Conservation (phyloP, 2,329 filamentous ascomycete species). For the Aureobasidium vineae region DNA sequence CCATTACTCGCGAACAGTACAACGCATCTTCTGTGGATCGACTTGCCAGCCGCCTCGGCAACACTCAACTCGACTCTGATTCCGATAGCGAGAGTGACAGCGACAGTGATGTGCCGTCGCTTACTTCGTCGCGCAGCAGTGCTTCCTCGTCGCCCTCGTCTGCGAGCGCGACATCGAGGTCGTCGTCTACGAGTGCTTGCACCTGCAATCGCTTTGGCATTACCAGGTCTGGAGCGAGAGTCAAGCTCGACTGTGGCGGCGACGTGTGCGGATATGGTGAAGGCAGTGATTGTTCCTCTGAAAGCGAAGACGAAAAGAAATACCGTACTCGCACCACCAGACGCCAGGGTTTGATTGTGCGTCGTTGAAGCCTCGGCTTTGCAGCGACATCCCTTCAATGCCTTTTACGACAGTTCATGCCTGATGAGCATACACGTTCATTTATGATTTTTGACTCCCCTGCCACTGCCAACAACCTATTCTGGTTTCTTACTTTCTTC, state of each 20-base stretch:
- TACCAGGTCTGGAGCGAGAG: conserved; percentile 81
- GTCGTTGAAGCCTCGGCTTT: conserved; percentile 30
- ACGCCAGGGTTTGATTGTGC: conserved; percentile 64
- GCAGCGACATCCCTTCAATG: not conserved
- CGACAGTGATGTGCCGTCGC: conserved; percentile 58
- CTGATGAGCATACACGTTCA: not conserved
- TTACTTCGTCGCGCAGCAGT: conserved; percentile 71
- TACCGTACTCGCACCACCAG: conserved; percentile 47
- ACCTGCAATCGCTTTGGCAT: conserved; percentile 96
- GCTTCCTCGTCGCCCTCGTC: conserved; percentile 51
- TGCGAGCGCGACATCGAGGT: conserved; percentile 64
- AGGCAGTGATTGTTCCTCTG: conserved; percentile 67
- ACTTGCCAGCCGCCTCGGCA: conserved; percentile 61
- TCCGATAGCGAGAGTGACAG: conserved; percentile 56
- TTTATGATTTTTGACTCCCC: not conserved
- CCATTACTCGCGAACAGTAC: conserved; percentile 82
- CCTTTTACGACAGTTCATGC: too few species aligned
- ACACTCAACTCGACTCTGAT: conserved; percentile 28
- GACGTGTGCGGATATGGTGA: conserved; percentile 79
- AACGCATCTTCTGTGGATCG: conserved; percentile 72
- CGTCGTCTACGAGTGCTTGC: conserved; percentile 60
- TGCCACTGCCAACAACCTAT: not conserved
- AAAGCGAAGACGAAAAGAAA: conserved; percentile 56
- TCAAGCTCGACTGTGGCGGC: conserved; percentile 95
- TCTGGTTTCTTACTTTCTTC: conserved; percentile 1